Conservation (phyloP, 257 asterid genomes). For the Primulina tabacum region DNA sequence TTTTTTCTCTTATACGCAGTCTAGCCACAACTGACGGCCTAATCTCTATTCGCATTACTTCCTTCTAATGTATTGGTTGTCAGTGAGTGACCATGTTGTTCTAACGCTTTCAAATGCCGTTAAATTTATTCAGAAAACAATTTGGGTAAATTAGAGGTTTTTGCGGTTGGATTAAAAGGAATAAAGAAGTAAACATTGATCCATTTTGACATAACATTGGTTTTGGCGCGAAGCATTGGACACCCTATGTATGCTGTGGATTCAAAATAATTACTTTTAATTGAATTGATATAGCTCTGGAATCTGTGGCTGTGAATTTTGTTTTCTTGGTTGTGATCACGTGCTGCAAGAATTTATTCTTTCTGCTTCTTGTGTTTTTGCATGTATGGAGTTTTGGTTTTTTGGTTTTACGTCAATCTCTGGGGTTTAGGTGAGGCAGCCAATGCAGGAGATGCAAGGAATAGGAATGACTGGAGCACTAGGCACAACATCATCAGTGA, state of each 20-base stretch:
- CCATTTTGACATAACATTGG: background rate
- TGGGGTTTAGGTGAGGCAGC: constrained; percentile 55
- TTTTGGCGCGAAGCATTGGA: background rate
- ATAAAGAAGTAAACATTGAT: background rate
- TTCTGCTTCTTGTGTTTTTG: background rate
- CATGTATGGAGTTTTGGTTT: constrained; percentile 11
- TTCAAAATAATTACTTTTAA: background rate
- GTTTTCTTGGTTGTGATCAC: background rate
- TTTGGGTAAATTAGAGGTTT: background rate
- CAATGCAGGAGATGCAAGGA: constrained; percentile 53
- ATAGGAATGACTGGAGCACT: constrained; percentile 66
- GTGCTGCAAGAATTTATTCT: background rate
- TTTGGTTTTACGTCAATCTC: constrained; percentile 1
- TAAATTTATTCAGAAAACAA: background rate
- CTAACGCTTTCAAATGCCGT: background rate
- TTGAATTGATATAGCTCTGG: background rate
- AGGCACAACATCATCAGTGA: constrained; percentile 59
- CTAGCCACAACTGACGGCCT: background rate
- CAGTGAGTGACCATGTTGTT: background rate
- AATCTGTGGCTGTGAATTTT: background rate
- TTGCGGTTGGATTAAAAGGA: background rate
- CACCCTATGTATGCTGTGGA: background rate
- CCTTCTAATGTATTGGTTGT: background rate
- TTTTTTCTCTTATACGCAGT: background rate
- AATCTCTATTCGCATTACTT: background rate